Conservation (phyloP, 1,284 basidiomycete genomes). For the Erythrobasidium hasegawianum region DNA sequence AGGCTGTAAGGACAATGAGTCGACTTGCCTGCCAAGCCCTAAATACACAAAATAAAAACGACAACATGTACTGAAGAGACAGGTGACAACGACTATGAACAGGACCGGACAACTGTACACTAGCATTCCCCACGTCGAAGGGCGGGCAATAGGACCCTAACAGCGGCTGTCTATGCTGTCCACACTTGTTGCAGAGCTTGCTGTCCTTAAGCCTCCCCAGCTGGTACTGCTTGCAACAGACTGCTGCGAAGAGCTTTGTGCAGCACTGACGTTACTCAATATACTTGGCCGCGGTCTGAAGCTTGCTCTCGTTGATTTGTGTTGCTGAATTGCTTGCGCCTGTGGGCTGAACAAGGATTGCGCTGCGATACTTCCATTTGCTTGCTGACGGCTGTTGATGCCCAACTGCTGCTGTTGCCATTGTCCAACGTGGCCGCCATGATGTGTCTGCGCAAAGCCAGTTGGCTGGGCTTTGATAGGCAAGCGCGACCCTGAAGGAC, state of each 20-base stretch:
- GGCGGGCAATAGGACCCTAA: background rate
- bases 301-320: background rate
- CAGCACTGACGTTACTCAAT: background rate
- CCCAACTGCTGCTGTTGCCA: background rate
- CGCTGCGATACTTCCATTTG: background rate
- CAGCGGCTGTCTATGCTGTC: background rate
- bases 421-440: background rate
- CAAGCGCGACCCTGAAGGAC: conserved; percentile 1
- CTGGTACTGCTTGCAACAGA: background rate
- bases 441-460: conserved; percentile 1
- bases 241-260: conserved; percentile 1
- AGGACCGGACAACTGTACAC: no score
- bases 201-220: background rate
- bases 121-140: no score
- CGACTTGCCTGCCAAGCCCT: background rate
- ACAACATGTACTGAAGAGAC: background rate
- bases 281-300: background rate
- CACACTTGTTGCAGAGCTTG: background rate
- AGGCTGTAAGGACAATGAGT: background rate
- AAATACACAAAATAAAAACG: background rate
- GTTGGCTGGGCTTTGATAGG: background rate
- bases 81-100: no score
- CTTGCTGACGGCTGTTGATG: background rate
- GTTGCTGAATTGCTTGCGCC: background rate
- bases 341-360: conserved; percentile 4